Percentiles rank a stretch among this genome's conserved stretches.
Conservation (phyloP, 805 yeast species). For the Kregervanrija delftensis region DNA sequence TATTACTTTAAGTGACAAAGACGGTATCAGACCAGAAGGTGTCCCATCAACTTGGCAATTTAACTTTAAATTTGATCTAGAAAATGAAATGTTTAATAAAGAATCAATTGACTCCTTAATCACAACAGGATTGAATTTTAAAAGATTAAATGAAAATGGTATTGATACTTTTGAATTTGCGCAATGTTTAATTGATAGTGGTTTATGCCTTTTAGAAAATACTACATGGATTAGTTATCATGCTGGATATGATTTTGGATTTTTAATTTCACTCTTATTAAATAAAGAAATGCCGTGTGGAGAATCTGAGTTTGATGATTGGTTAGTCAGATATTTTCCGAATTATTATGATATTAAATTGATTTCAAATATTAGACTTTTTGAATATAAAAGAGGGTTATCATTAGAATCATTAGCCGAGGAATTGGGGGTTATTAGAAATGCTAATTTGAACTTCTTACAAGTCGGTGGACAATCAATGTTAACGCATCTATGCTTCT, state of each 20-base stretch:
- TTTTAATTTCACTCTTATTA: constrained; percentile 67
- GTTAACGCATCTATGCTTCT: constrained; percentile 57
- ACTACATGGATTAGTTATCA: constrained; percentile 90
- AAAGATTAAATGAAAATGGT: constrained; percentile 66
- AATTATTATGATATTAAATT: constrained; percentile 75
- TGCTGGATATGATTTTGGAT: constrained; percentile 92
- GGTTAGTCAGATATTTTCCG: constrained; percentile 72
- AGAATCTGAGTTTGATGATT: constrained; percentile 68
- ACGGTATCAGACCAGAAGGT: constrained; percentile 61
- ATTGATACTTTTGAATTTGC: constrained; percentile 77
- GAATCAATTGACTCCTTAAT: constrained; percentile 76
- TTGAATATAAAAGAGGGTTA: constrained; percentile 22
- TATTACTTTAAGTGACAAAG: constrained; percentile 60
- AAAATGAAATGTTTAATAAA: constrained; percentile 75
- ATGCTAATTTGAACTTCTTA: constrained; percentile 39
- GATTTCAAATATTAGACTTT: constrained; percentile 26
- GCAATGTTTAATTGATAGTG: constrained; percentile 78
- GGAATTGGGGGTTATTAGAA: constrained; percentile 60
- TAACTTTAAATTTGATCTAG: constrained; percentile 76
- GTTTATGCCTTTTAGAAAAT: constrained; percentile 63
- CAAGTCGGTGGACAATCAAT: constrained; percentile 60
- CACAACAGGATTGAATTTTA: constrained; percentile 79
- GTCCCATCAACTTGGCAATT: constrained; percentile 90
- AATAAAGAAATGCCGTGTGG: constrained; percentile 74
- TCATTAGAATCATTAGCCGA: constrained; percentile 62